Evolutionary conservation across 805 yeast genomes (phyloP).

Genomic region (Trichomonascus vanleenenianus): DNA sequence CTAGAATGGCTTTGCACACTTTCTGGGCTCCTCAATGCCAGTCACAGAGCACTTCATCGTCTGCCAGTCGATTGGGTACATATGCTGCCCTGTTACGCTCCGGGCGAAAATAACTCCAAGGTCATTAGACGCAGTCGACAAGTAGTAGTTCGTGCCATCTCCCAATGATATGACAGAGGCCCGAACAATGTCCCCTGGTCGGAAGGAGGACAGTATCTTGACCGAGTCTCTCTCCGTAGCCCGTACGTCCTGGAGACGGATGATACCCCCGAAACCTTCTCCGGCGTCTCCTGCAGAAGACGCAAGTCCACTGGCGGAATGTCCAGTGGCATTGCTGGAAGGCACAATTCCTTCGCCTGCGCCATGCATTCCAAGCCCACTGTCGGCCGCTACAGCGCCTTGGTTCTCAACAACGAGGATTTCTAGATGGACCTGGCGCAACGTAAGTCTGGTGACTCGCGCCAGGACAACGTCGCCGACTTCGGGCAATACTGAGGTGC

Average conservation of each 20-base stretch:
- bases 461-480: slow-evolving; percentile 81
- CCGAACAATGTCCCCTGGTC: slow-evolving; percentile 88
- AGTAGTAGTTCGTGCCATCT: slow-evolving; percentile 85
- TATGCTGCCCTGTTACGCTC: slow-evolving; percentile 59
- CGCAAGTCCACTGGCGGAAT: slow-evolving; percentile 10
- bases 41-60: slow-evolving; percentile 76
- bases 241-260: slow-evolving; percentile 81
- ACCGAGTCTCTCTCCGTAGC: slow-evolving; percentile 88
- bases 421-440: slow-evolving; percentile 70
- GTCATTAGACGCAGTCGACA: slow-evolving; percentile 84
- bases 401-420: slow-evolving; percentile 60
- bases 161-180: slow-evolving; percentile 80
- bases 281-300: slow-evolving; percentile 50
- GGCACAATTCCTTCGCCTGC: slow-evolving; percentile 25
- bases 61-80: slow-evolving; percentile 94
- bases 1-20: slow-evolving; percentile 82
- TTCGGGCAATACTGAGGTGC: slow-evolving; percentile 46
- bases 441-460: slow-evolving; percentile 56
- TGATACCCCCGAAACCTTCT: slow-evolving; percentile 80
- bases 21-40: slow-evolving; percentile 70
- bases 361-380: slow-evolving; percentile 60
- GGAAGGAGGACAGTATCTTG: slow-evolving; percentile 66
- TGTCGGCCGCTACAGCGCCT: slow-evolving; percentile 48
- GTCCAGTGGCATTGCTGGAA: slow-evolving; percentile 20
- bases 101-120: slow-evolving; percentile 90